Evolutionary conservation across 2,329 filamentous ascomycete genomes (phyloP).

Genomic region (Penicillium fuscoglaucum): DNA sequence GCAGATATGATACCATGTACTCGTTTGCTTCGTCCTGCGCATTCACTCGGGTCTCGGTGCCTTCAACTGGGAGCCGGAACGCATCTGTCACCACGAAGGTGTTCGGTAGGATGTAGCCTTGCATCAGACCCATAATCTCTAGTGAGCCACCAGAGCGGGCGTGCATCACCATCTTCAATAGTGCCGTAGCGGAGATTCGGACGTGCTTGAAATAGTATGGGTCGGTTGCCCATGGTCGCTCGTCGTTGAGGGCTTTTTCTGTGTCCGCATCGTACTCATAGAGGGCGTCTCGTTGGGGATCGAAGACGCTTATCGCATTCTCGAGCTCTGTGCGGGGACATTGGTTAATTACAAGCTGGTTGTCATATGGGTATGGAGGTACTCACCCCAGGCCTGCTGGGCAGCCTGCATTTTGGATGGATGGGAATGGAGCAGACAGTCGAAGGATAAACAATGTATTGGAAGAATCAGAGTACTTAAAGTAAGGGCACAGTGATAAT

Average conservation of each 20-base stretch:
- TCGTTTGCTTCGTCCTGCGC: constrained; percentile 95
- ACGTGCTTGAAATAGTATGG: constrained; percentile 89
- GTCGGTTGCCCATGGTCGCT: constrained; percentile 74
- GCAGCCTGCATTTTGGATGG: constrained; percentile 53
- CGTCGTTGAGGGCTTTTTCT: constrained; percentile 65
- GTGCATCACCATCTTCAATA: constrained; percentile 99
- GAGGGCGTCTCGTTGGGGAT: constrained; percentile 84
- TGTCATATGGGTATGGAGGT: constrained; percentile 5
- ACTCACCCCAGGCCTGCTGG: constrained; percentile 61
- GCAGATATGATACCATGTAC: constrained; percentile 87
- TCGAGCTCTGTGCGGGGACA: constrained; percentile 69
- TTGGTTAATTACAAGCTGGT: constrained; percentile 11
- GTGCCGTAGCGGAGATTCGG: constrained; percentile 86
- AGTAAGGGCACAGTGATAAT: constrained; percentile 6
- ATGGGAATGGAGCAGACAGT: not conserved
- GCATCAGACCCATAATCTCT: constrained; percentile 98
- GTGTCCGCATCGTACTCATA: constrained; percentile 74
- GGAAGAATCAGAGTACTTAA: constrained; percentile 5
- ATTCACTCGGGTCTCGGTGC: constrained; percentile 97
- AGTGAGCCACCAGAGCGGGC: constrained; percentile 89
- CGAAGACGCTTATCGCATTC: constrained; percentile 79
- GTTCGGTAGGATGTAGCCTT: constrained; percentile 84
- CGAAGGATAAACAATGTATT: not conserved
- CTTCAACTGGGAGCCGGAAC: constrained; percentile 90
- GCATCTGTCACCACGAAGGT: constrained; percentile 90